Evolutionary conservation across 208 protist species (phyloP), one percentile per base, ranked within the genome.

Genomic region (Vickermania ingenoplastis): DNA sequence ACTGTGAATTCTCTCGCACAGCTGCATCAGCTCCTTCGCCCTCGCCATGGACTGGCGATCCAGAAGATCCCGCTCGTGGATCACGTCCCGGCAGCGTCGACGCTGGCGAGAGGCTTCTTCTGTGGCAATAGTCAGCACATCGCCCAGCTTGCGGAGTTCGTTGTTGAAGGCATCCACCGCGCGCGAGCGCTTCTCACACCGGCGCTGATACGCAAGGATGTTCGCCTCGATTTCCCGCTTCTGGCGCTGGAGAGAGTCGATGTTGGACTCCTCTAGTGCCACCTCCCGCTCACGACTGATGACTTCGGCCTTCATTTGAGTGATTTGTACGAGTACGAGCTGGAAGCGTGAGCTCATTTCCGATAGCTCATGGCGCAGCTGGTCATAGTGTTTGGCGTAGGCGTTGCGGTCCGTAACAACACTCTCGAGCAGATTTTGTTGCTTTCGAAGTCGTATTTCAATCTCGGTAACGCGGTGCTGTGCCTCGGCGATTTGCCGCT

Each of bases 1-100:
- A 22, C 97, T 92, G 61, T 89, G 92, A n/a, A 98, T 90, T 65
- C 97, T 97, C 60, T 99, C 96, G 72, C 98, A 99, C 5, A 99
- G 67, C 49, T 78, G 53, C 49, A 83, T 79, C 14, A 99, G 79
- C 77, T 99, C 97, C 66, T 95, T 86, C 51, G 97, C 91, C 25
- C 96, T 77, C 50, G 89, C 61, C 41, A 99, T 97, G n/a, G 98
- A 81, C 66, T 98, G 90, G 30, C 78, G 79, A 41, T 77, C 73
- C 2, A 98, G 78, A 13, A 97, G 79, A 66, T 99, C 95, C 26
- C 96, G 71, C 75, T 99, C 97, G 57, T 94, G 92, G 23, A 97
- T 76, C n/a, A 98, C 86, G 29, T 80, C 74, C 13, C 91, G 73
- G 66, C 89, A 93, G 26, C 97, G 91, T 31, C 97, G 95, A 31